phyloP scores from a whole-genome alignment of 2,329 filamentous ascomycete genomes.

The Paracamarosporium sp. region DNA sequence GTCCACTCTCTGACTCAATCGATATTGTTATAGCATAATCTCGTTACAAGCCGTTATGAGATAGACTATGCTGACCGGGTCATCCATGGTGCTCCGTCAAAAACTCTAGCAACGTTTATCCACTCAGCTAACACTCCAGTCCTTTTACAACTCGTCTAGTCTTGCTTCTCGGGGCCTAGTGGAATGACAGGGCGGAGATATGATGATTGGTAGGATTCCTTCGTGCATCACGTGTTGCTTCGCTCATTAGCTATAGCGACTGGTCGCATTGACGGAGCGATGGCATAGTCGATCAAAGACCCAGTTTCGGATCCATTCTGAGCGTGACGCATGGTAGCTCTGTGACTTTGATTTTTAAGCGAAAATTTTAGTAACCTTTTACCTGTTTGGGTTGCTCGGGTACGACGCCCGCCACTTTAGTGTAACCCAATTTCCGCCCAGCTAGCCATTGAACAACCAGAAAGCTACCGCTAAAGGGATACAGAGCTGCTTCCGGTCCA shows the following conservation, averaged over 20 bases:
- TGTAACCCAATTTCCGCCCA: not conserved
- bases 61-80: not conserved
- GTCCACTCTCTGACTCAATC: not conserved
- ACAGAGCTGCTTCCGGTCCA: not conserved
- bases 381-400: not conserved
- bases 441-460: not conserved
- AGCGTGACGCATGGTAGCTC: not conserved
- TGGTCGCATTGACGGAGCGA: not conserved
- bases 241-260: not conserved
- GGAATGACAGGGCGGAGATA: not conserved
- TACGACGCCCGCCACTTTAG: not conserved
- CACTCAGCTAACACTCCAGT: not conserved
- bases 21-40: not conserved
- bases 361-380: not conserved
- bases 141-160: not conserved
- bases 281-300: not conserved
- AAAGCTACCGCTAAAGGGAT: too few relatives aligned
- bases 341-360: not conserved
- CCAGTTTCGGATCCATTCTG: too few relatives aligned
- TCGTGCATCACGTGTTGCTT: not conserved
- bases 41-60: not conserved
- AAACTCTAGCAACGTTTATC: not conserved
- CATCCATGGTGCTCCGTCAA: not conserved
- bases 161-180: not conserved
- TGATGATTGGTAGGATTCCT: not conserved